A percentile compares a stretch with the other conserved stretches of the same genome.
These are phyloP conservation scores for Monilinia aucupariae DNA, from an alignment of 2,329 filamentous ascomycete species.

Conservation along the genomic window DNA sequence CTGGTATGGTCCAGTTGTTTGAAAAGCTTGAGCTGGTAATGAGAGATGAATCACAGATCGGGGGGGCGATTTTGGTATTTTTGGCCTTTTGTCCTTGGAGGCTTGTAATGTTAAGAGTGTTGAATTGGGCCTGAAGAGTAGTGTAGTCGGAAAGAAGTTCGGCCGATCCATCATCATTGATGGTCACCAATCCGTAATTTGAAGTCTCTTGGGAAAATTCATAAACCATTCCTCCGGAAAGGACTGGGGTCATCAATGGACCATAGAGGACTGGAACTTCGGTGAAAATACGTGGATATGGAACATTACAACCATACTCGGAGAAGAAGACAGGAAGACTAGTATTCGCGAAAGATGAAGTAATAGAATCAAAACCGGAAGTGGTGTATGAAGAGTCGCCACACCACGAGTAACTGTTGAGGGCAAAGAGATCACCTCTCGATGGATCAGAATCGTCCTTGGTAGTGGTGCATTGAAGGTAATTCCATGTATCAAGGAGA, in stretches of 20 bases:
- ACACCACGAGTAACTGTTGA: conserved; percentile 75
- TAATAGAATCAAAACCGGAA: conserved; percentile 58
- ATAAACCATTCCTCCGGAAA: conserved; percentile 76
- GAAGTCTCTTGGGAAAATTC: conserved; percentile 70
- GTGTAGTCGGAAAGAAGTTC: conserved; percentile 61
- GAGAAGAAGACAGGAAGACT: conserved; percentile 77
- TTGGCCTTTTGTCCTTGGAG: conserved; percentile 59
- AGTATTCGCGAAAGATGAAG: conserved; percentile 58
- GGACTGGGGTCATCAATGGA: conserved; percentile 58
- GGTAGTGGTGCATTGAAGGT: conserved; percentile 59
- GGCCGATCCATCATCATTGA: conserved; percentile 53
- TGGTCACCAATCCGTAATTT: conserved; percentile 58
- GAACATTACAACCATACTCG: conserved; percentile 73
- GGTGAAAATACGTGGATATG: conserved; percentile 66
- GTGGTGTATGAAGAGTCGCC: conserved; percentile 57
- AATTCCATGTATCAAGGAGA: conserved; percentile 69
- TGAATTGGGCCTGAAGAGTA: conserved; percentile 69
- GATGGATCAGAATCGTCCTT: conserved; percentile 54
- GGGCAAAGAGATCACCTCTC: conserved; percentile 67
- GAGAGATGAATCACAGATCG: conserved; percentile 59
- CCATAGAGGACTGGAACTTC: conserved; percentile 71
- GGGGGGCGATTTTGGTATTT: conserved; percentile 49
- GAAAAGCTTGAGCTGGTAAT: conserved; percentile 66
- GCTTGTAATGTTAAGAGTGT: conserved; percentile 63
- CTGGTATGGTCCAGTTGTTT: conserved; percentile 73